These are phyloP conservation scores for Auricularia auricula-judae DNA, from an alignment of 768 basidiomycete species.

Conservation along the genomic window DNA sequence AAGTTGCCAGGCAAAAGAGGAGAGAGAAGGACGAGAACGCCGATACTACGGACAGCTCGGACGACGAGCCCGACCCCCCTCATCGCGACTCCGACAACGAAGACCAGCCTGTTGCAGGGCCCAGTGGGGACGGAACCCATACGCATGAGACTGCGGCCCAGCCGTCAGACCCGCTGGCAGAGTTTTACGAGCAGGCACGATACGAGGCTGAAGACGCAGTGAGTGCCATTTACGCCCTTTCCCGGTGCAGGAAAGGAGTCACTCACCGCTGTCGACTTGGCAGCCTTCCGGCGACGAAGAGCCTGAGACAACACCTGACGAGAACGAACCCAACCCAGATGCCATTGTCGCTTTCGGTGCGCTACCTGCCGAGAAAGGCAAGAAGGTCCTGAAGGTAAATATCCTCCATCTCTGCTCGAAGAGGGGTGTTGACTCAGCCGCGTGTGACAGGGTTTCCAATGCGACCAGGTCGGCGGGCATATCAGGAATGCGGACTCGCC, in stretches of 20 bases:
- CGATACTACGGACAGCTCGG: background rate
- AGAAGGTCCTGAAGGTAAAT: slow-evolving; percentile 4
- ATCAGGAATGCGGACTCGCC: slow-evolving; percentile 23
- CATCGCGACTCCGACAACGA: no score
- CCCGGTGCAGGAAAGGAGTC: no score
- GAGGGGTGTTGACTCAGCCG: no score
- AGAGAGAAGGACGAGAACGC: background rate
- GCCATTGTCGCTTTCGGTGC: background rate
- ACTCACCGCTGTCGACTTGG: background rate
- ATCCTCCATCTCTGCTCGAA: background rate
- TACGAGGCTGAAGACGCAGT: slow-evolving; percentile 36
- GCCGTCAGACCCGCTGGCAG: slow-evolving; percentile 39
- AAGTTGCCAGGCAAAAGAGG: background rate
- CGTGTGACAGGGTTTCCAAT: slow-evolving; percentile 46
- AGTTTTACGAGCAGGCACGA: slow-evolving; percentile 51
- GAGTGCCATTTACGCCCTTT: slow-evolving; percentile 7
- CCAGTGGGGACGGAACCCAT: background rate
- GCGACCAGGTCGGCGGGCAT: slow-evolving; percentile 38
- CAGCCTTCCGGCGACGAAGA: slow-evolving; percentile 4
- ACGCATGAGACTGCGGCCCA: background rate
- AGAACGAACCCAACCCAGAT: slow-evolving; percentile 16
- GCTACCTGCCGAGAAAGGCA: background rate
- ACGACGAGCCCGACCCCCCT: background rate
- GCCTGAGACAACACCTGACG: slow-evolving; percentile 27
- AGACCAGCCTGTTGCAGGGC: no score